phyloP scores from a whole-genome alignment of 1,284 basidiomycete species.

The Violaceomyces palustris region DNA sequence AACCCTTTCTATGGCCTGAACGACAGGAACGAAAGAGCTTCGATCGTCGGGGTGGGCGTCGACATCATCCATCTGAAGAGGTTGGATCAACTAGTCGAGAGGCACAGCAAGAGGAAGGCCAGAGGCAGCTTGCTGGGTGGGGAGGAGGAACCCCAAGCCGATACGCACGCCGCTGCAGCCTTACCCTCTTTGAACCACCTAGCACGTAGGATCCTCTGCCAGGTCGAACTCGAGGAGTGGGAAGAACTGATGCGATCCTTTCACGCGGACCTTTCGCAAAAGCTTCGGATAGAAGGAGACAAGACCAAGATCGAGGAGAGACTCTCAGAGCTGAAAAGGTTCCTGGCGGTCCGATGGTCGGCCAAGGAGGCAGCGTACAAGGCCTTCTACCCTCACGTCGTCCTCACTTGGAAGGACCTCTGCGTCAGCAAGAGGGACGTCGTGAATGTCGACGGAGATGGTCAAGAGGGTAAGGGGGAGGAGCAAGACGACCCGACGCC shows the following conservation, averaged over 20 bases:
- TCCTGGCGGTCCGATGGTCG: slow-evolving; percentile 32
- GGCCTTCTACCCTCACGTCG: slow-evolving; percentile 65
- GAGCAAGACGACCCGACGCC: slow-evolving; percentile 9
- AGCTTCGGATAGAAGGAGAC: slow-evolving; percentile 2
- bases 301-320: slow-evolving; percentile 6
- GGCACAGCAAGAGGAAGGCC: slow-evolving; percentile 8
- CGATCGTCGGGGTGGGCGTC: slow-evolving; percentile 44
- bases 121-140: no score
- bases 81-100: slow-evolving; percentile 14
- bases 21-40: slow-evolving; percentile 3
- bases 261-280: slow-evolving; percentile 4
- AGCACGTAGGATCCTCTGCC: slow-evolving; percentile 20
- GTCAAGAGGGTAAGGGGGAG: slow-evolving; percentile 2
- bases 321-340: slow-evolving; percentile 7
- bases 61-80: slow-evolving; percentile 40
- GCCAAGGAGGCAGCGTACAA: slow-evolving; percentile 88
- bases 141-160: neutral
- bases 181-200: slow-evolving; percentile 10
- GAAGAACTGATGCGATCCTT: neutral
- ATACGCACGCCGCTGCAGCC: neutral
- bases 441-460: neutral
- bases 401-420: slow-evolving; percentile 73
- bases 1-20: slow-evolving; percentile 47
- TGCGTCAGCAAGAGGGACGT: slow-evolving; percentile 39
- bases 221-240: slow-evolving; percentile 4